Evolutionary conservation across 495 filamentous ascomycete genomes (phyloP).

Genomic region (Tricharina praecox): DNA sequence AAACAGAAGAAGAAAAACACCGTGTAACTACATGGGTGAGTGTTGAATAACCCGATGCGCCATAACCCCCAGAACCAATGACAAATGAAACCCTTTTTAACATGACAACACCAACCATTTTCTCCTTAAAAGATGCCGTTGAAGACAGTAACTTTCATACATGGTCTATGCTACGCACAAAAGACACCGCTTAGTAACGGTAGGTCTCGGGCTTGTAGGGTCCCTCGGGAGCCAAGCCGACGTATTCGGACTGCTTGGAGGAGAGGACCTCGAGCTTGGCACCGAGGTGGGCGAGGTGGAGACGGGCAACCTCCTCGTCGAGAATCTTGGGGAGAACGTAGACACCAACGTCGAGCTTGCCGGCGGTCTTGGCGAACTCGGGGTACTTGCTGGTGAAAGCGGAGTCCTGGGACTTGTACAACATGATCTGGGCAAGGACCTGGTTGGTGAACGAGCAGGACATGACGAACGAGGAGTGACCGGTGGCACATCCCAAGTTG

Average conservation of each 20-base stretch:
- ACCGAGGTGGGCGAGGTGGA: conserved; percentile 85
- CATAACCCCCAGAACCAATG: conserved; percentile 8
- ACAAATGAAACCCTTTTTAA: conserved; percentile 9
- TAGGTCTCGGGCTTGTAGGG: conserved; percentile 87
- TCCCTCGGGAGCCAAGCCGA: conserved; percentile 63
- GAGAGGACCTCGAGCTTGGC: conserved; percentile 78
- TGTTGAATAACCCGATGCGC: no score
- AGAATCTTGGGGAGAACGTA: conserved; percentile 97
- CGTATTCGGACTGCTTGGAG: conserved; percentile 79
- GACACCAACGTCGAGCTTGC: conserved; percentile 80
- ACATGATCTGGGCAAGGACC: conserved; percentile 95
- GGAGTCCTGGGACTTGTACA: conserved; percentile 82
- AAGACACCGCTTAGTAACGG: conserved; percentile 38
- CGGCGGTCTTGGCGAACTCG: conserved; percentile 76
- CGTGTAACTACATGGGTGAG: no score
- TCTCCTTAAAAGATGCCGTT: conserved; percentile 30
- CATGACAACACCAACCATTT: conserved; percentile 18
- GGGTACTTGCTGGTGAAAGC: conserved; percentile 82
- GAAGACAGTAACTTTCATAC: conserved; percentile 29
- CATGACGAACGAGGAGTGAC: conserved; percentile 98
- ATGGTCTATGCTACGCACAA: conserved; percentile 3
- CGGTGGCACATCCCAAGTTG: conserved; percentile 96
- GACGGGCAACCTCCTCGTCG: conserved; percentile 89
- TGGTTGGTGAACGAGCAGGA: conserved; percentile 99
- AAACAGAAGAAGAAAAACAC: no score